Percentiles rank a stretch among this genome's conserved stretches.
phyloP scores from a whole-genome alignment of 768 basidiomycete genomes.

The Amyloporia xantha region DNA sequence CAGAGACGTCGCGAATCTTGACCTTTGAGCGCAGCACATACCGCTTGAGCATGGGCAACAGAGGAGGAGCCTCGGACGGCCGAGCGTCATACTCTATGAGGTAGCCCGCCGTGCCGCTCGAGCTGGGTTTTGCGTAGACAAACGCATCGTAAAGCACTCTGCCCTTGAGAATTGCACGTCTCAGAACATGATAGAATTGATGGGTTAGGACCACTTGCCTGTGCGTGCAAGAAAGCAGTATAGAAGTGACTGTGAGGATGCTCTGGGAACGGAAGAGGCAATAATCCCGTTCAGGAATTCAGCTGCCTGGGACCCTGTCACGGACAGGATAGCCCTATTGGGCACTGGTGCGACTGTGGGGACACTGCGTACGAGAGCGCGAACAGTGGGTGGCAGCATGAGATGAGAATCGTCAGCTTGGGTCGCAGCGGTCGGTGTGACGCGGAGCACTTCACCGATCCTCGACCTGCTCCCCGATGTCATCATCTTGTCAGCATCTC shows the following conservation, averaged over 20 bases:
- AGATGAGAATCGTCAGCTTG: conserved; percentile 1
- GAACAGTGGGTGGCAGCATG: conserved; percentile 34
- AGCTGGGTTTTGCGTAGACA: conserved; percentile 55
- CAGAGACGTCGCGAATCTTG: conserved; percentile 69
- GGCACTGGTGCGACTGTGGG: conserved; percentile 51
- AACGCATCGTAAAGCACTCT: conserved; percentile 87
- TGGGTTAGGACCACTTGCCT: conserved; percentile 12
- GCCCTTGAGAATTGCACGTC: conserved; percentile 44
- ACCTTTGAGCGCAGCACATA: conserved; percentile 89
- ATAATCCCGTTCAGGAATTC: conserved; percentile 52
- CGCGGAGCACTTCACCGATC: too few relatives aligned
- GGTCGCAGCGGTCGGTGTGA: not conserved
- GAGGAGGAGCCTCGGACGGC: conserved; percentile 48
- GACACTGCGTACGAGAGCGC: conserved; percentile 37
- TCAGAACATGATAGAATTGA: not conserved
- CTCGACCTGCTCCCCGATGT: conserved; percentile 41
- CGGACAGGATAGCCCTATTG: conserved; percentile 60
- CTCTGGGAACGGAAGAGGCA: conserved; percentile 17
- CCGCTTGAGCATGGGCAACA: conserved; percentile 70
- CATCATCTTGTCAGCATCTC: conserved; percentile 74
- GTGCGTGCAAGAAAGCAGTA: conserved; percentile 24
- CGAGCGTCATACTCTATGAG: conserved; percentile 68
- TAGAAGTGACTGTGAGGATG: conserved; percentile 16
- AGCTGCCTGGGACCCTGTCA: conserved; percentile 74
- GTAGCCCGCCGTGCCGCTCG: conserved; percentile 44